Base-by-base conservation (phyloP, 2,329 filamentous ascomycete genomes). In the Hypomyces rosellus region DNA sequence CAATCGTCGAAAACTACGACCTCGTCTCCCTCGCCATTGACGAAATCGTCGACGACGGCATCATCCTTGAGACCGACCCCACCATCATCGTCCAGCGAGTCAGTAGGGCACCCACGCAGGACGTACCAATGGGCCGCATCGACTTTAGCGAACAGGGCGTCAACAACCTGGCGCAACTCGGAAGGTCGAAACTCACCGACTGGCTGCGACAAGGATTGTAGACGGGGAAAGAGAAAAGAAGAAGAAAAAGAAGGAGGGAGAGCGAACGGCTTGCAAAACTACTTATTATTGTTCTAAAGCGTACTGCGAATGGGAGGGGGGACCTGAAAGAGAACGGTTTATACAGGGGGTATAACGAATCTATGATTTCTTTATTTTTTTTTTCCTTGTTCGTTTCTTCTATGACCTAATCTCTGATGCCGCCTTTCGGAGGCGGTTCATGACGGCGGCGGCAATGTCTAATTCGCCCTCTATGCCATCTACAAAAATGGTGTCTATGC, bases 1-100 rank as follows among this genome's bases (percentile, higher is more conserved):
- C 93, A 51, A 90, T 97, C 59, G 86, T 97, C 64, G 93, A 99
- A 73, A 97, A 97, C 80, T 99, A 97, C 76, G 93, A 97, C 70
- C 81, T 97, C 18, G 88, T 96, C 55, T 88, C 90, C 13, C 82
- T 99, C 48, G 89, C 91, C 41, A 88, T 99, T 57, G 93, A 99
- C 69, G 93, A 99, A 71, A 92, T 95, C 55, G 82, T 95, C 48
- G 90, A 96, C 70, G 90, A 95, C 65, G 93, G 93, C 54, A 95
- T 97, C 66, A 92, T 99, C 61, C 82, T 99, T 54, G 93, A 99
- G 74, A 97, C 92, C 1, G 93, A 99, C 68, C 91, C 93, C 1
- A 92, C 93, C 56, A 88, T 96, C 63, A 88, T 99, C 58, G 86
- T 92, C 45, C 90, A 90, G 66, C 79, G 93, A 59, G 93, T 97